phyloP scores from a whole-genome alignment of 352 stramenopile species.

The Globisporangium solare region DNA sequence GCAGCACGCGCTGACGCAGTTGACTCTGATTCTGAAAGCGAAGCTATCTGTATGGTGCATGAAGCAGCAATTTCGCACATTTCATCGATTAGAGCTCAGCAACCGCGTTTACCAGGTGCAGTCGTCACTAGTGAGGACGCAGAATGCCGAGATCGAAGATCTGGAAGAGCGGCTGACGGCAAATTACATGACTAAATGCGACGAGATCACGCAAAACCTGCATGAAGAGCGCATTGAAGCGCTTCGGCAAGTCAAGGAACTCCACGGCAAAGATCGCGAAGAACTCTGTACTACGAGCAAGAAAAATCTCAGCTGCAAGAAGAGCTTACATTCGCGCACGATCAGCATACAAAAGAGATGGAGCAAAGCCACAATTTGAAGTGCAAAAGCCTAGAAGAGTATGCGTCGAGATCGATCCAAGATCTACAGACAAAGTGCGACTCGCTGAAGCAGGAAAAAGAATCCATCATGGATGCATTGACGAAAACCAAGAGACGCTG shows the following conservation, averaged over 20 bases:
- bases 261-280: slow-evolving; percentile 42
- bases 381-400: slow-evolving; percentile 17
- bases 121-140: slow-evolving; percentile 9
- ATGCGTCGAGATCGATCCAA: not conserved
- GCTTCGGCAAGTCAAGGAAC: slow-evolving; percentile 36
- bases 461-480: slow-evolving; percentile 1
- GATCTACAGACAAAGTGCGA: not conserved
- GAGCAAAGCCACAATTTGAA: slow-evolving; percentile 21
- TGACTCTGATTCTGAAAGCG: slow-evolving; percentile 23
- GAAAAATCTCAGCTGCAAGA: slow-evolving; percentile 55
- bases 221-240: slow-evolving; percentile 41
- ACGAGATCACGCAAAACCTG: slow-evolving; percentile 49
- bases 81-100: slow-evolving; percentile 12
- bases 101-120: not conserved
- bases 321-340: slow-evolving; percentile 29
- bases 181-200: slow-evolving; percentile 54
- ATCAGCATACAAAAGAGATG: slow-evolving; percentile 24
- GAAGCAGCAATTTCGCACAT: slow-evolving; percentile 21
- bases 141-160: slow-evolving; percentile 20
- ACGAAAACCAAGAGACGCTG: slow-evolving; percentile 5
- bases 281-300: slow-evolving; percentile 52
- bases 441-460: slow-evolving; percentile 1
- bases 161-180: slow-evolving; percentile 41
- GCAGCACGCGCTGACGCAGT: slow-evolving; percentile 20
- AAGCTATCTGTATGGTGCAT: slow-evolving; percentile 17